A percentile compares a stretch with the other conserved stretches of the same genome.
These are phyloP conservation scores for Russula sp. DNA, from an alignment of 768 basidiomycete species.

Conservation along the genomic window DNA sequence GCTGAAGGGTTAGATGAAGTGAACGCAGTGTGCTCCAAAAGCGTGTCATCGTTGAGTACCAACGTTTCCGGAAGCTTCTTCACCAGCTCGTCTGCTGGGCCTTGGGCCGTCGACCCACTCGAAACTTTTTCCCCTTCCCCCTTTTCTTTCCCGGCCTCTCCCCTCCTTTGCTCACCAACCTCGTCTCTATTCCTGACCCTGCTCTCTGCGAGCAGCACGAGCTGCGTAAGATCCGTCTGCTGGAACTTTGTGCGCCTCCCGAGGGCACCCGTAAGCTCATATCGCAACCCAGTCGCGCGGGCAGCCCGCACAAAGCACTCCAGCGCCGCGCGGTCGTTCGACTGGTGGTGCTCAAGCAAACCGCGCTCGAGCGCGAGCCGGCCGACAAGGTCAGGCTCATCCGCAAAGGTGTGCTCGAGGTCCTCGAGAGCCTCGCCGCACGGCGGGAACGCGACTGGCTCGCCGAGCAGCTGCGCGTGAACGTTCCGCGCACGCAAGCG, in stretches of 20 bases:
- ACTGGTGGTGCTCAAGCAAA: constrained; percentile 66
- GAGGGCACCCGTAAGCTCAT: constrained; percentile 86
- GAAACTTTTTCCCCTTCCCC: no score
- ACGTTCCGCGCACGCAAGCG: constrained; percentile 61
- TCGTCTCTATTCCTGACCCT: constrained; percentile 26
- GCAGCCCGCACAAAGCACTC: constrained; percentile 75
- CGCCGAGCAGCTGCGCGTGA: constrained; percentile 79
- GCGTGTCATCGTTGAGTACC: constrained; percentile 87
- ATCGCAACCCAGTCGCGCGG: constrained; percentile 68
- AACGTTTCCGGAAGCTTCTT: constrained; percentile 64
- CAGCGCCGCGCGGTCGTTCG: constrained; percentile 70
- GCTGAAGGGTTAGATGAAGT: constrained; percentile 59
- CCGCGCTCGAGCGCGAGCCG: constrained; percentile 70
- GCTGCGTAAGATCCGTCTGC: constrained; percentile 73
- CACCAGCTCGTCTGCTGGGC: constrained; percentile 36
- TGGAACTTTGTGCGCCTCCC: constrained; percentile 96
- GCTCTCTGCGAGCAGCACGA: constrained; percentile 91
- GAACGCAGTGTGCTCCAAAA: constrained; percentile 90
- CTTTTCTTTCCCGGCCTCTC: constrained; percentile 6
- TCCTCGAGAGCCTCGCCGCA: no score
- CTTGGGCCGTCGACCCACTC: constrained; percentile 38
- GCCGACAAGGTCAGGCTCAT: constrained; percentile 59
- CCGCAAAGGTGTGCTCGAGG: constrained; percentile 34
- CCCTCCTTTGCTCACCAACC: background rate
- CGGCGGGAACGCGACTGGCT: constrained; percentile 63